Evolutionary conservation across 129 eudicot species (phyloP), one percentile per base, ranked within the genome.

Genomic region (Sambucus nigra): DNA sequence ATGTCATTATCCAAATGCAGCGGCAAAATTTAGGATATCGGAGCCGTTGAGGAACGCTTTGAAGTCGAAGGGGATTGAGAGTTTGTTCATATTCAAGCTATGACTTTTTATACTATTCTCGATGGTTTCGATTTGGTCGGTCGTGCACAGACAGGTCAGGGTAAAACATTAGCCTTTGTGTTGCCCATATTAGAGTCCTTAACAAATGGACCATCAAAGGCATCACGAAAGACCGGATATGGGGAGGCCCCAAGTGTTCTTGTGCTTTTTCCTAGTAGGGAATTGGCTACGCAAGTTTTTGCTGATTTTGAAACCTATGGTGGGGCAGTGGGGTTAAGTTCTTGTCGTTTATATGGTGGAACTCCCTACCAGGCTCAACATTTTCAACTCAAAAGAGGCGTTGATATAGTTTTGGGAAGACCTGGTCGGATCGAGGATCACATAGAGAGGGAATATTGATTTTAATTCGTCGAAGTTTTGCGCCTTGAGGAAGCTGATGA

Each of bases 391-490:
- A 82, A 86, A 68, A 66, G 96, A 73, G 99, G 99, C 35, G 94
- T 92, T 17, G 99, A 92, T 57, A 69, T 92, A 18, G 87, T 92
- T 21, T 74, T 92, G 17, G 99, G 96, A 33, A 86, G 94, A 0
- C 94, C 94, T 56, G 99, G 99, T 1, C 95, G 96, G 45, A 75
- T 92, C 53, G 82, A 92, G 99, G 99, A 92, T 76, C 96, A 76
- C 51, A 52, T 92, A 4, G 94, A 82, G 63, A 80, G 96, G 95
- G 10, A 73, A 73, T 61, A 68, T 92, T 62, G 86, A 92, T 68
- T 71, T 92, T n/a, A 68, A 87, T 41, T 73, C 87, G 10, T 60
- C 86, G 63, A 83, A 76, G 48, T 86, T 92, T 35, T 87, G 99
- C 24, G 94, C 28, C 96, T 92, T 27, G 99, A 92, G 60, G 99